Conservation (phyloP, 306 rosid genomes). For the Inga laurina region DNA sequence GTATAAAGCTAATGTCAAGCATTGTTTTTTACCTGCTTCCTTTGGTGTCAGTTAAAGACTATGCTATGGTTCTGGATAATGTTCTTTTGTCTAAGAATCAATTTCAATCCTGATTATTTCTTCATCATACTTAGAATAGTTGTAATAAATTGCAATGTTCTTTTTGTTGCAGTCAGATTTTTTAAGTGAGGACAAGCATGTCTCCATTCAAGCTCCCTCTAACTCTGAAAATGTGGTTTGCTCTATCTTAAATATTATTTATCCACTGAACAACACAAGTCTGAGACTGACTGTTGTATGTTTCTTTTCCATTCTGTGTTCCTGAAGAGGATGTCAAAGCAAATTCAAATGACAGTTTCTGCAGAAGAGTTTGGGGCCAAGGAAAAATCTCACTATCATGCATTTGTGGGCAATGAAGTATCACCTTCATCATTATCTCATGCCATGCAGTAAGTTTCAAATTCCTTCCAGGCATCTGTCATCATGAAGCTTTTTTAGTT, state of each 20-base stretch:
- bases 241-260: conserved; percentile 33
- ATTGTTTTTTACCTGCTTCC: conserved; percentile 19
- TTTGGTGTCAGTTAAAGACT: conserved; percentile 27
- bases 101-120: conserved; percentile 3
- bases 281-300: conserved; percentile 33
- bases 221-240: conserved; percentile 57
- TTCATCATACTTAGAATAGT: conserved; percentile 23
- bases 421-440: conserved; percentile 58
- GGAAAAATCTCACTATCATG: conserved; percentile 50
- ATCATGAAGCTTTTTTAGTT: not conserved
- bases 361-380: conserved; percentile 71
- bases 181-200: conserved; percentile 53
- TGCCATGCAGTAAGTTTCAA: conserved; percentile 56
- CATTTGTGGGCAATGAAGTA: conserved; percentile 39
- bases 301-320: conserved; percentile 34
- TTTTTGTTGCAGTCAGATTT: conserved; percentile 58
- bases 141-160: not conserved
- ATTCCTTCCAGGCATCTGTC: conserved; percentile 29
- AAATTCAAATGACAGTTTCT: conserved; percentile 54
- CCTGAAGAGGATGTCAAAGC: conserved; percentile 47
- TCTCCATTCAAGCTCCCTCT: conserved; percentile 53
- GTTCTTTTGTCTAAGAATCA: not conserved
- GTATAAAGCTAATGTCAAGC: conserved; percentile 13
- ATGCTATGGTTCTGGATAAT: conserved; percentile 11
- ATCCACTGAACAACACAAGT: conserved; percentile 23